Base-by-base conservation (phyloP, 2,329 filamentous ascomycete species). In the Aureobasidium melanogenum region DNA sequence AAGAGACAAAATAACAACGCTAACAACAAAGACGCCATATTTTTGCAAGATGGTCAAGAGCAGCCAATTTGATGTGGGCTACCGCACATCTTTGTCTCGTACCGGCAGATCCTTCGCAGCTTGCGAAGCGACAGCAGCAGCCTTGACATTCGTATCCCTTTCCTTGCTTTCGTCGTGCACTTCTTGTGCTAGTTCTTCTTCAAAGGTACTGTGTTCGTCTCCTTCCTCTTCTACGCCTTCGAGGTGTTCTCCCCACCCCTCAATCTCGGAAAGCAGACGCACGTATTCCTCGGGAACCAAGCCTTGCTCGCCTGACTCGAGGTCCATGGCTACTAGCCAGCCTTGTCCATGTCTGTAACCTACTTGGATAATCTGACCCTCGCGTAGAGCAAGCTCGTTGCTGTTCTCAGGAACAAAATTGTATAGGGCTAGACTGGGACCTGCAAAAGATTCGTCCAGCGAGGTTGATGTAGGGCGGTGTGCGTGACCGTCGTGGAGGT, bases 251-350 rank as follows among this genome's bases (percentile, higher is more conserved):
- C 73, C 71, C 36, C 91, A 93, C 22, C 92, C 92, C 73, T 97
- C 91, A 60, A 97, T 97, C 69, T 97, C 91, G 51, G 91, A 86
- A 63, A 99, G 81, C 48, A 99, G 79, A 17, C 94, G 86, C 44
- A 99, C 94, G 71, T 97, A 99, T 74, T 95, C 92, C 74, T 99
- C 94, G 0, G 94, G 94, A 1, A 99, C 94, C 38, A 99, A 81
- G 0, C 94, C 94, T 69, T 91, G 96, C 76, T 99, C 94, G 2
- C 84, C 91, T 0, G 91, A 97, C 73, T 91, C 92, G 14, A 93
- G 92, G 70, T 99, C 94, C 76, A 97, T 90, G 4, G 94, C 94
- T 26, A 99, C 94, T 56, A 99, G 81, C 94, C 94, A 99, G 60
- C 94, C 94, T 75, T 97, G 91, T 17, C 93, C 93, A 71, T 97